Evolutionary conservation across 1,284 basidiomycete species (phyloP).

Genomic region (Leccinum laetum): DNA sequence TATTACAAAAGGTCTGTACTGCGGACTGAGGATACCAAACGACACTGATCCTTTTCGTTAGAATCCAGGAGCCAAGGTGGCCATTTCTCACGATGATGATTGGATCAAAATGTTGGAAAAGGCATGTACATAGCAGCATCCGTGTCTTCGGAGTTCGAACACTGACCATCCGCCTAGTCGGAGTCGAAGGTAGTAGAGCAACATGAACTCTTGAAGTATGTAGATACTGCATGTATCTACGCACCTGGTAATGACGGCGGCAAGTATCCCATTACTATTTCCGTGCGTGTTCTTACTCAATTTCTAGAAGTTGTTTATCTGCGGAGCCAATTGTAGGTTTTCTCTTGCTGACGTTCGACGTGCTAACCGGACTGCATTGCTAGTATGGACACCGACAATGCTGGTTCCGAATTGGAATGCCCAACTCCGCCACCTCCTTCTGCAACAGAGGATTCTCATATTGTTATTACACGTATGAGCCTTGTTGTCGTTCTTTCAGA

Average conservation of each 20-base stretch:
- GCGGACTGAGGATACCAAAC: not conserved
- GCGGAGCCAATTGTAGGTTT: not conserved
- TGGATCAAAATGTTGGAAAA: not conserved
- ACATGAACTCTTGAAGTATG: not conserved
- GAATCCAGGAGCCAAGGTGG: not conserved
- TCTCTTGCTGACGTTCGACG: not conserved
- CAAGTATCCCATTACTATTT: not conserved
- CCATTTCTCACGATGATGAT: not conserved
- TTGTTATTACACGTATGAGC: constrained; percentile 5
- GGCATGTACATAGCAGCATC: not conserved
- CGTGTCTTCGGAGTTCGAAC: not conserved
- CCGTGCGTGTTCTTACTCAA: too few relatives aligned
- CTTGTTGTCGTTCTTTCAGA: not conserved
- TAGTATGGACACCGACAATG: not conserved
- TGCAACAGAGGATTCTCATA: not conserved
- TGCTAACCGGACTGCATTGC: not conserved
- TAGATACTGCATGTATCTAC: not conserved
- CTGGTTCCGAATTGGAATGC: not conserved
- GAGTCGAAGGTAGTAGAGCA: not conserved
- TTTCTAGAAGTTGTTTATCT: not conserved
- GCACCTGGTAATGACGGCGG: not conserved
- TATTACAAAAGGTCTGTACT: not conserved
- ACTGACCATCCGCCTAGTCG: not conserved
- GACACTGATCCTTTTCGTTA: not conserved
- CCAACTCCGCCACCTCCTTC: not conserved